Evolutionary conservation across 2,329 filamentous ascomycete species (phyloP), one percentile per base, ranked within the genome.

Genomic region (Ilyonectria robusta): DNA sequence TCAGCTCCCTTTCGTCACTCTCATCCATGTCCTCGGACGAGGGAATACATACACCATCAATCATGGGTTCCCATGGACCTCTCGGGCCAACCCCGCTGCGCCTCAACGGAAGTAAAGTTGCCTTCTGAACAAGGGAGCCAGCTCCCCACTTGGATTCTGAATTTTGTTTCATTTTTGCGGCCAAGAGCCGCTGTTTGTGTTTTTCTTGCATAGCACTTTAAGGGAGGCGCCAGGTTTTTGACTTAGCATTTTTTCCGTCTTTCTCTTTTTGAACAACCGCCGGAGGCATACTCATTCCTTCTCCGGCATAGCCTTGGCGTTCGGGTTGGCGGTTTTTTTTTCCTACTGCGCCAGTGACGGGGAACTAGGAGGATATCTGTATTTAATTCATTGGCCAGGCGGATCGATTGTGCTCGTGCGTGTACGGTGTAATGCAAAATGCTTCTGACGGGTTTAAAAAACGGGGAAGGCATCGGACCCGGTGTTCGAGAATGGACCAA

Each of bases 11-110:
- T 23, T 82, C 81, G 17, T 84, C 82, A 17, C 77, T 84, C 51
- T 81, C 81, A 23, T 83, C 81, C 47, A 79, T 82, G 70, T 81
- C 81, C 9, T 83, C 81, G 6, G 81, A 83, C 54, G 81, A 81
- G 59, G 76, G 75, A 59, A 77, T 78, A 60, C 76, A 79, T 40
- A 71, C 78, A 13, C 79, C 26, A 26, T 26, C 48, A 33, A 29
- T 76, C 23, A 74, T 81, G 11, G 79, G 78, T 50, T 67, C 78
- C 11, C 78, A 78, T 65, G 79, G 75, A 17, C 76, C 76, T 48
- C 70, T 80, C 19, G 78, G 77, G 19, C 72, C 78, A 6, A 68
- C 76, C 35, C 78, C 78, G 19, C 70, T 80, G 57, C 78, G 81
- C 40, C 72, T 82, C 29, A 82, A 83, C 44, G 81, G 81, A 40